Evolutionary conservation across 257 asterid species (phyloP).

Genomic region (Euphrasia confusa): DNA sequence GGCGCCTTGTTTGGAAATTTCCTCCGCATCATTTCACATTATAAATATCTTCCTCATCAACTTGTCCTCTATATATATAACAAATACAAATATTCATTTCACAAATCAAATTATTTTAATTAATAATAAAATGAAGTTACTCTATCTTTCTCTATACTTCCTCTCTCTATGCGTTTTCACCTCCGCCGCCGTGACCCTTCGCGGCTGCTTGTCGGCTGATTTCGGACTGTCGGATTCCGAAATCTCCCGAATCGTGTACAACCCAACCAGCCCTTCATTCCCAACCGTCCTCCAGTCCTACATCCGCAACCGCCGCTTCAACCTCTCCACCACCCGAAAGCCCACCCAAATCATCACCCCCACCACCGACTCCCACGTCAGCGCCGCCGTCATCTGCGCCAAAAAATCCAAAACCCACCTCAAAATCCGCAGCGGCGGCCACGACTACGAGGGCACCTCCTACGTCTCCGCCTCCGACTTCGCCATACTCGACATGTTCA

Average conservation of each 20-base stretch:
- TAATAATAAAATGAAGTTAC: no score
- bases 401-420: constrained; percentile 32
- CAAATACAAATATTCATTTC: no score
- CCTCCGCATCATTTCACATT: no score
- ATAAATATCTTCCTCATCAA: no score
- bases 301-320: constrained; percentile 52
- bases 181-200: constrained; percentile 20
- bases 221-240: constrained; percentile 25
- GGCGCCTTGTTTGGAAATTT: no score
- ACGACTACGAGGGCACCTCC: constrained; percentile 54
- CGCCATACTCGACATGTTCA: constrained; percentile 49
- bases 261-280: constrained; percentile 37
- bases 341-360: constrained; percentile 44
- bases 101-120: no score
- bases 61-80: no score
- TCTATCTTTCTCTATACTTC: constrained; percentile 17
- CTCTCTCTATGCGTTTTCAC: not conserved
- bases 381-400: constrained; percentile 45
- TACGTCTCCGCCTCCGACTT: constrained; percentile 37
- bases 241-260: constrained; percentile 30
- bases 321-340: constrained; percentile 38
- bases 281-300: constrained; percentile 30
- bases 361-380: constrained; percentile 31
- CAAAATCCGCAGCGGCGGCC: constrained; percentile 64
- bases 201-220: constrained; percentile 27